phyloP scores from a whole-genome alignment of 1,284 basidiomycete species.

The Naganishia liquefaciens region DNA sequence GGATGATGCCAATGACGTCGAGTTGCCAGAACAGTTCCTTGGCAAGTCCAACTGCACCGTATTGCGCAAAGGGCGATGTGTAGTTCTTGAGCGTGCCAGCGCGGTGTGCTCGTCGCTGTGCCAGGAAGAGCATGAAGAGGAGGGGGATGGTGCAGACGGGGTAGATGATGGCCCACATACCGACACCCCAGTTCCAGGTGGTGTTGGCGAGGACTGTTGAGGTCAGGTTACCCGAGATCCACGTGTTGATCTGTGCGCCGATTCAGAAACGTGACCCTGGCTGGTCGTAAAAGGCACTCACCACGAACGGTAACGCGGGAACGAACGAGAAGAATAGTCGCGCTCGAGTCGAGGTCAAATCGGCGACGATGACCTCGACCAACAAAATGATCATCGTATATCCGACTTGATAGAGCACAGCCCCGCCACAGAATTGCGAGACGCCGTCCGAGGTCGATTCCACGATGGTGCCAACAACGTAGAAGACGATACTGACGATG shows the following conservation, averaged over 20 bases:
- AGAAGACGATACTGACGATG: slow-evolving; percentile 49
- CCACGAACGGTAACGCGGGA: slow-evolving; percentile 53
- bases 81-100: slow-evolving; percentile 44
- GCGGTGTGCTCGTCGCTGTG: slow-evolving; percentile 41
- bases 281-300: slow-evolving; percentile 18
- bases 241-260: slow-evolving; percentile 47
- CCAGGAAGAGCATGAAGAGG: slow-evolving; percentile 44
- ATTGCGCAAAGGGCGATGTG: slow-evolving; percentile 42
- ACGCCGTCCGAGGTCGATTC: slow-evolving; percentile 48
- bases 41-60: slow-evolving; percentile 37
- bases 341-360: slow-evolving; percentile 52
- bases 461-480: slow-evolving; percentile 51
- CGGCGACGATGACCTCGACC: slow-evolving; percentile 54
- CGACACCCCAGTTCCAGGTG: slow-evolving; percentile 55
- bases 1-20: slow-evolving; percentile 50
- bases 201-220: slow-evolving; percentile 41
- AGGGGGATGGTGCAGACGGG: slow-evolving; percentile 50
- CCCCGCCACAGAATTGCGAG: slow-evolving; percentile 49
- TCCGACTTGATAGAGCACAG: slow-evolving; percentile 50
- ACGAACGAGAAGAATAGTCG: slow-evolving; percentile 55
- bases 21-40: slow-evolving; percentile 53
- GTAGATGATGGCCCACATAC: slow-evolving; percentile 52
- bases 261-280: not conserved
- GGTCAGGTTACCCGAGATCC: slow-evolving; percentile 52
- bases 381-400: slow-evolving; percentile 44